Evolutionary conservation across 2,329 filamentous ascomycete genomes (phyloP), one percentile per base, ranked within the genome.

Genomic region (Xylaria sp.): DNA sequence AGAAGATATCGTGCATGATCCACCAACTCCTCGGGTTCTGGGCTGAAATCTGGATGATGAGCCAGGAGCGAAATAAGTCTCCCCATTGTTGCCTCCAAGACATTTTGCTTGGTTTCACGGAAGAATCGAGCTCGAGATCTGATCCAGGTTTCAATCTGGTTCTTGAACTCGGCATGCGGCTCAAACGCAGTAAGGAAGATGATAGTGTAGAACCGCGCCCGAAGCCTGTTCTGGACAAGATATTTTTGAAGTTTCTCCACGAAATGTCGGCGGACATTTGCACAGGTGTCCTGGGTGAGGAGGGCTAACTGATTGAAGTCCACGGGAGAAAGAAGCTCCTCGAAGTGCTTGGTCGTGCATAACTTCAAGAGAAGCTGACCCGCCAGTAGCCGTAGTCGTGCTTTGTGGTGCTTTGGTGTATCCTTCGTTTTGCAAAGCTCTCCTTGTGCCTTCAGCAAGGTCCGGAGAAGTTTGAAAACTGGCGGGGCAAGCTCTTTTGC

Each of bases 151-250:
- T 93, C 89, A 2, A 93, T 91, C 51, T 91, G 89, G 59, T 89
- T 89, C 78, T 91, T 92, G 78, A 97, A 88, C 18, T 88, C 87
- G n/a, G 83, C 78, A 46, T 89, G 87, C 0, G 95, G 96, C 81
- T 99, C 96, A 78, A 96, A 98, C 1, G 96, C 95, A 39, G 94
- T 91, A 52, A 98, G 83, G 82, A 98, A 98, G 6, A 97, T 86
- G 50, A 97, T 91, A 0, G 93, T 92, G 80, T 97, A 96, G 85
- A 97, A 99, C 10, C 95, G 90, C 13, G 87, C 84, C 1, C 89
- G 86, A 2, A 97, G 85, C 73, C 87, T 89, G 65, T 87, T 88
- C 63, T 91, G 88, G 10, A 92, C 92, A 4, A 98, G 88, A 76
- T 97, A 95, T 81, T 97, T 98, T 81, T 97, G 96, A 50, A 99